A percentile compares a stretch with the other conserved stretches of the same genome.
Conservation (phyloP, 306 rosid species). For the Rosa lucieae region DNA sequence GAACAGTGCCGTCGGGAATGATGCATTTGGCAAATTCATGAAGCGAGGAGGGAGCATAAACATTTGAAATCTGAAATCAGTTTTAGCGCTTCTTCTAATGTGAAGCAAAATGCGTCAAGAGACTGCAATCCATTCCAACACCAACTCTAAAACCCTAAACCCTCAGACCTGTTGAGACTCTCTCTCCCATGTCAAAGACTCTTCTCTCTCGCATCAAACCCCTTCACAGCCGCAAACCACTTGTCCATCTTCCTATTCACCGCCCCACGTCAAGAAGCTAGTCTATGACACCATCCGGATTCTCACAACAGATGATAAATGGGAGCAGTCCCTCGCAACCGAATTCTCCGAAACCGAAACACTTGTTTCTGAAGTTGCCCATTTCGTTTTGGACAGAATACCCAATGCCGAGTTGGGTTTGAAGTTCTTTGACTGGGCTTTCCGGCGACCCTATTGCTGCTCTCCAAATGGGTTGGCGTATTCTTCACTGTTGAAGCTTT, state of each 20-base stretch:
- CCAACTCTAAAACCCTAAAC: not conserved
- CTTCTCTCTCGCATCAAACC: conserved; percentile 73
- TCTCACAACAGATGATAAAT: conserved; percentile 50
- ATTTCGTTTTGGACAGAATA: conserved; percentile 69
- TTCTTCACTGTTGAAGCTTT: conserved; percentile 64
- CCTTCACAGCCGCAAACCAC: conserved; percentile 27
- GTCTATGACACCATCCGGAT: conserved; percentile 48
- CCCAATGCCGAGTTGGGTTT: conserved; percentile 54
- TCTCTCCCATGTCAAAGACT: conserved; percentile 54
- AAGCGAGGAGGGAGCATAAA: not conserved
- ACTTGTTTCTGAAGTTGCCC: conserved; percentile 60
- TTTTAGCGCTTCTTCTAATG: not conserved
- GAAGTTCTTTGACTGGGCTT: conserved; percentile 76
- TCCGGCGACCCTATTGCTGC: conserved; percentile 40
- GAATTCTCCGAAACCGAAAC: conserved; percentile 49
- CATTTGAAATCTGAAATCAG: not conserved
- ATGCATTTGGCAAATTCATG: not conserved
- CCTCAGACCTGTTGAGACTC: not conserved
- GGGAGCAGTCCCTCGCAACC: conserved; percentile 55
- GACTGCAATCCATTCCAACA: too few species aligned
- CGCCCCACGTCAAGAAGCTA: conserved; percentile 35
- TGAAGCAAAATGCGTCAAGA: not conserved
- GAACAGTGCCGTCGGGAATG: not conserved
- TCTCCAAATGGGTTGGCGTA: conserved; percentile 47
- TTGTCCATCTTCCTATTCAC: conserved; percentile 17